phyloP scores from a whole-genome alignment of 2,329 filamentous ascomycete genomes.

The Claviceps arundinis region DNA sequence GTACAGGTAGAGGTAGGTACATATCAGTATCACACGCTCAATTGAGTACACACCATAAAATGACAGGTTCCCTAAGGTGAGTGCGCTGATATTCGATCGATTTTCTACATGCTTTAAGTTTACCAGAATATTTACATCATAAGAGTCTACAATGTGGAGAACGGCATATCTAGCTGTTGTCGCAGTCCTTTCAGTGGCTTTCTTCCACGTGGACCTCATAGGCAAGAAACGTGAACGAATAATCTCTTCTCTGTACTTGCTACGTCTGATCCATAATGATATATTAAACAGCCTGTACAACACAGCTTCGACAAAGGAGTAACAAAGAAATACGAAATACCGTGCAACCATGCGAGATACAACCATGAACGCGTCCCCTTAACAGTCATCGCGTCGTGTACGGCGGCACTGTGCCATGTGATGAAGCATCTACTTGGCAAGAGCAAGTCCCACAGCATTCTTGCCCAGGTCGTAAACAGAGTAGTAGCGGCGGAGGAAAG shows the following conservation, averaged over 20 bases:
- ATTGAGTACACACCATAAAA: no score
- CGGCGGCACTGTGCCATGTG: not conserved
- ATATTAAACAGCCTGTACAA: not conserved
- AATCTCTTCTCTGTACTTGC: constrained; percentile 10
- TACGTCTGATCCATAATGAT: not conserved
- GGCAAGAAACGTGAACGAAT: constrained; percentile 1
- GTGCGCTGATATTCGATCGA: no score
- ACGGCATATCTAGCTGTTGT: no score
- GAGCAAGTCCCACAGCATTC: constrained; percentile 77
- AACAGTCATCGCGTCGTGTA: not conserved
- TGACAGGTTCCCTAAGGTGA: no score
- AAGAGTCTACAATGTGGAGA: no score
- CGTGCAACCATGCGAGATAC: not conserved
- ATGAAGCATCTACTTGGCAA: constrained; percentile 42
- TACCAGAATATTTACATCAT: no score
- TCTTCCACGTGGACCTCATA: not conserved
- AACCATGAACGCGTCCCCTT: not conserved
- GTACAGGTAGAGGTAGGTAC: no score
- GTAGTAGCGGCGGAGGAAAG: constrained; percentile 76
- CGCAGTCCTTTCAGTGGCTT: not conserved
- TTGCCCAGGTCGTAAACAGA: constrained; percentile 92
- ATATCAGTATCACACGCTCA: no score
- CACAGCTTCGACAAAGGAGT: not conserved
- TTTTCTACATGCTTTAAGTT: no score
- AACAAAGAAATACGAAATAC: not conserved